Evolutionary conservation across 83 land plant genomes (phyloP), one percentile per base, ranked within the genome.

Genomic region (Isoetes engelmannii): DNA sequence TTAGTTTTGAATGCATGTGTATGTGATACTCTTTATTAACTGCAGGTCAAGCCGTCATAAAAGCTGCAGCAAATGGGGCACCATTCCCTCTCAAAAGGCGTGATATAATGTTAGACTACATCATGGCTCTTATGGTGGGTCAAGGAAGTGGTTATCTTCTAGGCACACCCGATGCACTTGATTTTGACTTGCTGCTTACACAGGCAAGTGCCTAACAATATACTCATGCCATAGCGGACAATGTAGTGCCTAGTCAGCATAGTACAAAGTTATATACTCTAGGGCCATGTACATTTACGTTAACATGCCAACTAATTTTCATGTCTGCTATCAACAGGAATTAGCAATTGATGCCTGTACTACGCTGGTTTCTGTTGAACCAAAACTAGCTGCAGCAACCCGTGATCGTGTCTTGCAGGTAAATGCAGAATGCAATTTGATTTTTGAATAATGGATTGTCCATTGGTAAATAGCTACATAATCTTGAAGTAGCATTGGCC

Each of bases 281-380:
- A 28, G 37, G 37, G 37, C 37, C 37, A 2, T 28, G 37, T 28
- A 28, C 37, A 28, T 0, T 28, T 2, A 28, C 37, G 37, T 28
- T 28, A 28, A 28, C 37, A 28, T 28, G 37, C 37, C 37, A 28
- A 28, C 37, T 28, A 28, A 28, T 28, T 28, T 15, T 12, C 1
- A 51, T 51, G 55, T 12, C 13, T 51, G 55, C 55, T 51, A 62
- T 19, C 50, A 53, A 37, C 80, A 94, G 99, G 81, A 82, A 17
- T 75, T 94, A 75, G 99, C 99, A 72, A 68, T 94, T n/a, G 88
- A 76, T 77, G 92, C 99, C 8, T 94, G 99, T 72, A 90, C 96
- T 5, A 94, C 99, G 28, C 76, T 94, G 78, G 99, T 94, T 41
- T 88, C 93, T 50, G 81, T 94, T 45, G 99, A 94, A 70, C 99